Conservation (phyloP, 2,329 filamentous ascomycete species). For the Calonectria pauciramosa region DNA sequence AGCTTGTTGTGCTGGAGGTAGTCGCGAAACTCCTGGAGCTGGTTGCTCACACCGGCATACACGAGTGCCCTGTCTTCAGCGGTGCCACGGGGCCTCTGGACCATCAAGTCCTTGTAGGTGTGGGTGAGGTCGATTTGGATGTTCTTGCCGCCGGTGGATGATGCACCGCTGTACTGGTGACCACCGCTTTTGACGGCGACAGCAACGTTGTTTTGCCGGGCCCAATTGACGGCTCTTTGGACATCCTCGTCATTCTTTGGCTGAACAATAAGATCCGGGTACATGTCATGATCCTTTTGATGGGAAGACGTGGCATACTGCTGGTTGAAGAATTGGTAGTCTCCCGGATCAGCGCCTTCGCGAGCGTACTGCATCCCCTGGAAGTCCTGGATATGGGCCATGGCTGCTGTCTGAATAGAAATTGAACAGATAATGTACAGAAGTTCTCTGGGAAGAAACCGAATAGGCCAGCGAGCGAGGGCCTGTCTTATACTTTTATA, state of each 20-base stretch:
- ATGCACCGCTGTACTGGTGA: constrained; percentile 65
- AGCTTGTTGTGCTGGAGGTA: constrained; percentile 56
- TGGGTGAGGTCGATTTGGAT: constrained; percentile 61
- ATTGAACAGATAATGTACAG: neutral
- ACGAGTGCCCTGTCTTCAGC: constrained; percentile 52
- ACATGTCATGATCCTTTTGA: constrained; percentile 56
- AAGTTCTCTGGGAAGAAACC: neutral
- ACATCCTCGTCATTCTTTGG: constrained; percentile 60
- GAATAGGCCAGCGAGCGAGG: neutral
- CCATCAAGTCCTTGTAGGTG: constrained; percentile 50
- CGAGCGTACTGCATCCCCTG: constrained; percentile 43
- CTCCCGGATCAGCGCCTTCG: constrained; percentile 23
- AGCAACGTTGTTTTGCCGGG: constrained; percentile 54
- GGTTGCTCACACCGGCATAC: constrained; percentile 57
- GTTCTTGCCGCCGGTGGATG: constrained; percentile 57
- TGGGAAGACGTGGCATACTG: constrained; percentile 62
- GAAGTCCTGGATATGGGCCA: constrained; percentile 39
- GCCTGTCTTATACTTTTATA: constrained; percentile 2
- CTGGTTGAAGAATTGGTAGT: constrained; percentile 40
- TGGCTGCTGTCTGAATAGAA: constrained; percentile 10
- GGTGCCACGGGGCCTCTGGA: constrained; percentile 36
- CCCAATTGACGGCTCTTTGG: constrained; percentile 54
- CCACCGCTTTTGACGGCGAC: constrained; percentile 62
- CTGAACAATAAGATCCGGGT: constrained; percentile 59
- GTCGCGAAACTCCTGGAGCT: constrained; percentile 57